Evolutionary conservation across 345 rosid species (phyloP).

Genomic region (Sapria himalayana): DNA sequence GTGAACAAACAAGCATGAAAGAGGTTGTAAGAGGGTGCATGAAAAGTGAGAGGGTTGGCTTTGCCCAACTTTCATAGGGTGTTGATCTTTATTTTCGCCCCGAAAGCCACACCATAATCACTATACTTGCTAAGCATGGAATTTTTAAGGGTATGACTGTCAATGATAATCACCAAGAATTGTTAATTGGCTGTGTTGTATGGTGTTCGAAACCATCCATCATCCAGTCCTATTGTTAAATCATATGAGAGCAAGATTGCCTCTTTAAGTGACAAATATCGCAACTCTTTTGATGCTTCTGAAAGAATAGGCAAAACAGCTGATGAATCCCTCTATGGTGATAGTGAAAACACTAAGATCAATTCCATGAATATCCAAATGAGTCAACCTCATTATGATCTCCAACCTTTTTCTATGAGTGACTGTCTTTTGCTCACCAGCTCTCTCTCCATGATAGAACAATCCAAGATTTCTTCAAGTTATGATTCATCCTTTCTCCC

Average conservation of each 20-base stretch:
- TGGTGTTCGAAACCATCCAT: conserved; percentile 11
- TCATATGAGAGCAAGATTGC: conserved; percentile 6
- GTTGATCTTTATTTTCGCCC: conserved; percentile 17
- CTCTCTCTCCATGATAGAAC: neutral
- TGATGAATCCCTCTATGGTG: conserved; percentile 5
- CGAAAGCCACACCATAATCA: conserved; percentile 14
- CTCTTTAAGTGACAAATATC: conserved; percentile 6
- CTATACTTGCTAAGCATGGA: conserved; percentile 20
- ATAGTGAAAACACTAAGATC: neutral
- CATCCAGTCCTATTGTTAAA: conserved; percentile 3
- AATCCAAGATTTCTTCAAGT: neutral
- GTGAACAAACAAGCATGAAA: no score
- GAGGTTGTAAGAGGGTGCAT: conserved; percentile 15
- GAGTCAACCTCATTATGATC: conserved; percentile 6
- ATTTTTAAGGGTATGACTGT: conserved; percentile 21
- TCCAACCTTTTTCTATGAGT: conserved; percentile 4
- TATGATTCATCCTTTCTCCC: neutral
- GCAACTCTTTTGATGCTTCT: conserved; percentile 6
- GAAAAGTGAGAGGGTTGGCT: conserved; percentile 14
- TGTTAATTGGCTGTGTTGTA: conserved; percentile 16
- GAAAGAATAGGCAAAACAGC: neutral
- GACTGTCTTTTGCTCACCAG: conserved; percentile 2
- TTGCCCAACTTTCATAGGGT: conserved; percentile 13
- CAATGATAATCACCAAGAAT: conserved; percentile 11
- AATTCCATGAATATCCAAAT: neutral